Base-by-base conservation (phyloP, 2,329 filamentous ascomycete species). In the Apiospora kogelbergensis region DNA sequence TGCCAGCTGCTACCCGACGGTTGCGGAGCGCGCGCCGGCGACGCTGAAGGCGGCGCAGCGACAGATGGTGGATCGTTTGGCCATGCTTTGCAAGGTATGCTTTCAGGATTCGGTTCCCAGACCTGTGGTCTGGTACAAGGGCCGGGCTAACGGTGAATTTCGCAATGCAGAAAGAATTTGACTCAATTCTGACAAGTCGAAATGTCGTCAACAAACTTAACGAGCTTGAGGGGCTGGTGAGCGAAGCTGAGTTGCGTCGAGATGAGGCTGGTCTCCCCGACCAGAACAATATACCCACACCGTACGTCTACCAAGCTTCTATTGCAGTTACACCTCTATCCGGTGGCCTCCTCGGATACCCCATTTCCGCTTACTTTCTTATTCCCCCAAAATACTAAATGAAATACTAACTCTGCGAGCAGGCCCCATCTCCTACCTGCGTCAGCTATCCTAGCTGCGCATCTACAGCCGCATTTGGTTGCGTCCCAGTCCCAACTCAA, bases 1-100 rank as follows among this genome's bases (percentile, higher is more conserved):
- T 73, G 84, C 85, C 2, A 81, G 84, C 1, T 91, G 89, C 79
- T 91, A 89, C 76, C 89, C 89, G 57, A 88, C 85, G 24, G 81
- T 90, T n/a, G 84, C 86, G 22, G 76, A 78, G 46, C 80, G 82
- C 70, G 84, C 87, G 24, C 85, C 86, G 30, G 80, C 78, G 9
- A 82, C 85, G 45, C 80, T 91, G 73, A 81, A 80, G 71, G 83
- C 84, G 72, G 84, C 90, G 48, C 88, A 90, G 80, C 77, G 78
- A 67, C 85, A 87, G 75, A 88, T 91, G 85, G 84, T 89, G 13
- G 84, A 84, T 17, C 82, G 86, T 72, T 76, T 91, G 70, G 81
- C 82, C 26, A 81, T 82, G 71, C 84, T 88, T 70, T 89, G 88
- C 72, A 80, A 83, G 76, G 84, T 86, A 71, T 33, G 75, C 72